Evolutionary conservation across 352 stramenopile species (phyloP).

Genomic region (Globisporangium orthogonon): DNA sequence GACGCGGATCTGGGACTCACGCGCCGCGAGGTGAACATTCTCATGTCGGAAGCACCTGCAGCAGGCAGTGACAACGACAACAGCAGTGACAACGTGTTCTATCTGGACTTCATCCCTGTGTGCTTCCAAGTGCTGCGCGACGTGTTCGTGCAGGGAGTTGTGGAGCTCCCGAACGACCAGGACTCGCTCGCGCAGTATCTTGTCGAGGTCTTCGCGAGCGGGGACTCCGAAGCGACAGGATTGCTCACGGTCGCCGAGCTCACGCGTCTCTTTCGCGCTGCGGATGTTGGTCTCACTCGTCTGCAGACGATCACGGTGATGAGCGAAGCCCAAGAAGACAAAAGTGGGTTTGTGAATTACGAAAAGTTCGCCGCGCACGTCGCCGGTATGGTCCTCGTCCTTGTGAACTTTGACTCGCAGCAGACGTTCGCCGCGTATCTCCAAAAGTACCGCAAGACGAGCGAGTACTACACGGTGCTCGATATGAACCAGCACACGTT

Average conservation of each 20-base stretch:
- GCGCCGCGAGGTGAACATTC: conserved; percentile 66
- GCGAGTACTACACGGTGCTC: conserved; percentile 71
- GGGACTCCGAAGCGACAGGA: conserved; percentile 52
- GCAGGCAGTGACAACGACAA: conserved; percentile 11
- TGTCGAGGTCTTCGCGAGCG: conserved; percentile 66
- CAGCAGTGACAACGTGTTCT: conserved; percentile 24
- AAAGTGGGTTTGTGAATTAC: conserved; percentile 69
- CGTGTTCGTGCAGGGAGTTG: conserved; percentile 40
- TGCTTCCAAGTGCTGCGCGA: conserved; percentile 58
- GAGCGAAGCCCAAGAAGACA: conserved; percentile 68
- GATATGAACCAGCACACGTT: conserved; percentile 80
- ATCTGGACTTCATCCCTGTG: conserved; percentile 50
- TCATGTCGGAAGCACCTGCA: conserved; percentile 41
- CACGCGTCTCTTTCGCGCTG: conserved; percentile 41
- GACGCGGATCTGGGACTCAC: conserved; percentile 66
- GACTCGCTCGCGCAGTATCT: conserved; percentile 66
- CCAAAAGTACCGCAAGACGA: conserved; percentile 61
- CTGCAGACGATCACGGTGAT: conserved; percentile 71
- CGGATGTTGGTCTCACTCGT: conserved; percentile 66
- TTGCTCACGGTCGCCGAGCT: conserved; percentile 58
- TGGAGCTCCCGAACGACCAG: conserved; percentile 60
- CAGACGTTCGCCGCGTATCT: conserved; percentile 48
- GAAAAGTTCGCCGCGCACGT: conserved; percentile 64
- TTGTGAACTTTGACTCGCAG: conserved; percentile 65
- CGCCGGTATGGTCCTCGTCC: conserved; percentile 57